Conservation (phyloP, 768 basidiomycete species). For the Dentipellis sp. region DNA sequence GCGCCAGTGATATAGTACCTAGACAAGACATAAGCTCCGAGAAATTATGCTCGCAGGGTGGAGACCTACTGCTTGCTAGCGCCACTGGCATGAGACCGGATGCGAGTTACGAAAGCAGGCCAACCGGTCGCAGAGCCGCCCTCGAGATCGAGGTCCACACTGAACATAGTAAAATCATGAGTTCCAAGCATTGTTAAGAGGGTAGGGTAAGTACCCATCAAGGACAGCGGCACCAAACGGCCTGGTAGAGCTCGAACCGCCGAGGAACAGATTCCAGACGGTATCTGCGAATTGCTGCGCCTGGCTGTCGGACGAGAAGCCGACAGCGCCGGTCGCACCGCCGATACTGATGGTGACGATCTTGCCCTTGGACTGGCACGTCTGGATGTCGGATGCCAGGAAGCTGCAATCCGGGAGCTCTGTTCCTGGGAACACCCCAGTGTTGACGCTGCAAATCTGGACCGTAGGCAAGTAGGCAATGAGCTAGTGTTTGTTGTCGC, state of each 20-base stretch:
- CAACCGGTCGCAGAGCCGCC: slow-evolving; percentile 34
- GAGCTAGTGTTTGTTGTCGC: background rate
- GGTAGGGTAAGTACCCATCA: slow-evolving; percentile 42
- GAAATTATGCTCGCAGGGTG: slow-evolving; percentile 2
- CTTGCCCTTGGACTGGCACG: slow-evolving; percentile 44
- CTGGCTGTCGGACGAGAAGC: slow-evolving; percentile 49
- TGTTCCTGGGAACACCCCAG: slow-evolving; percentile 57
- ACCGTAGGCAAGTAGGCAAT: slow-evolving; percentile 3
- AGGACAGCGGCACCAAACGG: slow-evolving; percentile 67
- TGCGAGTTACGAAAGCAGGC: slow-evolving; percentile 33
- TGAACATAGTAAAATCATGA: background rate
- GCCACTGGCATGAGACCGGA: slow-evolving; percentile 40
- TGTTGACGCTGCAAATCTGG: slow-evolving; percentile 53
- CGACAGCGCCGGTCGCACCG: slow-evolving; percentile 48
- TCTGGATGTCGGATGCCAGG: slow-evolving; percentile 49
- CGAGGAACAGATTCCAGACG: slow-evolving; percentile 68
- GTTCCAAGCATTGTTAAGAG: background rate
- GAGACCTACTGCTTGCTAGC: slow-evolving; percentile 40
- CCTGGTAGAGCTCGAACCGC: slow-evolving; percentile 48
- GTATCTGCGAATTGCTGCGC: slow-evolving; percentile 52
- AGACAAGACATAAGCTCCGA: background rate
- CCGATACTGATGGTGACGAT: slow-evolving; percentile 30
- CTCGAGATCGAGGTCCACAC: slow-evolving; percentile 67
- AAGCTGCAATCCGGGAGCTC: slow-evolving; percentile 50
- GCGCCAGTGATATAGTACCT: slow-evolving; percentile 63